Conservation (phyloP, 2,329 filamentous ascomycete genomes). For the Fusarium dlaminii region DNA sequence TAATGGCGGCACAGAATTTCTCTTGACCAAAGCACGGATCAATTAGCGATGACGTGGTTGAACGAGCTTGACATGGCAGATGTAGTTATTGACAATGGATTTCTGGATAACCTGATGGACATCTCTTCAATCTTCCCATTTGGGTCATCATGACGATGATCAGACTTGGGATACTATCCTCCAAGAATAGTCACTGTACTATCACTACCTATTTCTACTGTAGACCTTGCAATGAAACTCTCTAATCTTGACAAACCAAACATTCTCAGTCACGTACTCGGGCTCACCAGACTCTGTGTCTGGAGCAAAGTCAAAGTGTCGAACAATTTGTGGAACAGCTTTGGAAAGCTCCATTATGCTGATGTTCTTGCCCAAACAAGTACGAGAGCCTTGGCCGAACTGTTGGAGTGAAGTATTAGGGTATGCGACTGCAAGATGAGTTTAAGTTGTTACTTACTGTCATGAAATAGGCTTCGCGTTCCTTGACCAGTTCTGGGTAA, state of each 20-base stretch:
- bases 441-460: background rate
- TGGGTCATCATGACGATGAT: background rate
- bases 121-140: background rate
- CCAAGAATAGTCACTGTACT: background rate
- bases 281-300: background rate
- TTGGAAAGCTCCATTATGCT: background rate
- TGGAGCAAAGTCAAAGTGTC: background rate
- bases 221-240: background rate
- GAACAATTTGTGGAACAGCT: background rate
- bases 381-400: background rate
- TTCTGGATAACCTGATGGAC: background rate
- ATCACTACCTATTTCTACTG: background rate
- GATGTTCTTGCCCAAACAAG: background rate
- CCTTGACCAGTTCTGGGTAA: background rate
- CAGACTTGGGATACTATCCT: background rate
- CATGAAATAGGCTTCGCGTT: background rate
- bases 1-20: background rate
- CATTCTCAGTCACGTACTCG: background rate
- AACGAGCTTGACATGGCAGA: background rate
- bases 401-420: background rate
- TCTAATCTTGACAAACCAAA: background rate
- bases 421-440: accelerated
- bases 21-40: background rate
- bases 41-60: background rate
- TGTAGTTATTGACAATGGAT: background rate